phyloP scores from a whole-genome alignment of 169 alveolate genomes.

The Ichthyophthirius multifiliis region DNA sequence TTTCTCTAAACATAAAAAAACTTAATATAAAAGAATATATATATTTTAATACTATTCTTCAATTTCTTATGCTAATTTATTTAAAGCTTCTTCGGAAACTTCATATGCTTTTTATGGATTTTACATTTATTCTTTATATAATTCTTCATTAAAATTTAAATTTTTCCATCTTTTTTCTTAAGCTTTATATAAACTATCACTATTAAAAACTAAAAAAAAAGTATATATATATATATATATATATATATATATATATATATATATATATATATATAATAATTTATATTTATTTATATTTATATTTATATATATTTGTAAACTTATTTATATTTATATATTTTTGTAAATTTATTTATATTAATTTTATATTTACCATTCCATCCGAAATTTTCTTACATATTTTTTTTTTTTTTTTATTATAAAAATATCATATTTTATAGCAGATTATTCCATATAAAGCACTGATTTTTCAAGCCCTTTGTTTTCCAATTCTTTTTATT shows the following conservation, averaged over 20 bases:
- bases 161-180: conserved; percentile 69
- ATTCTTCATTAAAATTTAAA: conserved; percentile 56
- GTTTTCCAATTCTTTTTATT: conserved; percentile 32
- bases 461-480: conserved; percentile 55
- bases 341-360: neutral
- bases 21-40: neutral
- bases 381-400: conserved; percentile 61
- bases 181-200: conserved; percentile 73
- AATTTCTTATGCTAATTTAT: conserved; percentile 62
- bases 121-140: conserved; percentile 25
- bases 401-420: conserved; percentile 49
- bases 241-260: neutral
- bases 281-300: neutral
- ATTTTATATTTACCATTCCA: conserved; percentile 55
- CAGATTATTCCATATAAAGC: conserved; percentile 46
- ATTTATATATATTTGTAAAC: neutral
- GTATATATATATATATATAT: neutral
- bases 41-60: conserved; percentile 56
- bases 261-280: neutral
- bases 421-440: neutral
- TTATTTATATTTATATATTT: neutral
- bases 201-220: conserved; percentile 53
- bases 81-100: conserved; percentile 52
- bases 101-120: conserved; percentile 39
- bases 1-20: neutral